These are phyloP conservation scores for Talaromyces atroroseus DNA, from an alignment of 2,329 filamentous ascomycete species.

Conservation along the genomic window DNA sequence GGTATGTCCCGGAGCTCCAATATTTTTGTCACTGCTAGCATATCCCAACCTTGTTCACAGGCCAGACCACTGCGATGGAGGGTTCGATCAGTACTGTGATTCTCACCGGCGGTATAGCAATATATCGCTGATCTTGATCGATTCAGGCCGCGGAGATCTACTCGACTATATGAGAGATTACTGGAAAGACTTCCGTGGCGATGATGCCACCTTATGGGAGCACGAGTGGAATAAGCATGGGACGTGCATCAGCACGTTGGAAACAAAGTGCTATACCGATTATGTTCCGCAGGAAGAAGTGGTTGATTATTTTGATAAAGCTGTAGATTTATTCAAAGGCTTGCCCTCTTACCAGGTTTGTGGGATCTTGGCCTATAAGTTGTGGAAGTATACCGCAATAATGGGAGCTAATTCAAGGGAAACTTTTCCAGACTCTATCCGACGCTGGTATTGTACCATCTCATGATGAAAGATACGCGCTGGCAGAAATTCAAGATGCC, in stretches of 20 bases:
- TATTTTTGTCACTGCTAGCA: not conserved
- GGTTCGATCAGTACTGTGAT: slow-evolving; percentile 64
- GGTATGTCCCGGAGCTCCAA: slow-evolving; percentile 35
- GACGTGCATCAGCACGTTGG: slow-evolving; percentile 65
- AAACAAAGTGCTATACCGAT: slow-evolving; percentile 59
- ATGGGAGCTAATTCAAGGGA: not conserved
- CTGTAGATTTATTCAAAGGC: slow-evolving; percentile 60
- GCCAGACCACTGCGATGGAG: slow-evolving; percentile 65
- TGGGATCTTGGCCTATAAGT: not conserved
- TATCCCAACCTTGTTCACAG: slow-evolving; percentile 22
- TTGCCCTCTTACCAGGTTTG: slow-evolving; percentile 58
- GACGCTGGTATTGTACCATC: slow-evolving; percentile 56
- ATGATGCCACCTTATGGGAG: slow-evolving; percentile 63
- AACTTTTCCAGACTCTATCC: slow-evolving; percentile 44
- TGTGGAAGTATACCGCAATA: not conserved
- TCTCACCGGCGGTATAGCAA: slow-evolving; percentile 56
- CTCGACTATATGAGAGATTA: slow-evolving; percentile 64
- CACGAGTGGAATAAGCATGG: slow-evolving; percentile 74
- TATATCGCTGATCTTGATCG: slow-evolving; percentile 57
- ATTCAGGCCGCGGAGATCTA: slow-evolving; percentile 50
- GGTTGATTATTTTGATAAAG: slow-evolving; percentile 62
- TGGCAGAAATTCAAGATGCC: slow-evolving; percentile 54
- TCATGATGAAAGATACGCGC: slow-evolving; percentile 52
- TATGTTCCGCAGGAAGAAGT: slow-evolving; percentile 60
- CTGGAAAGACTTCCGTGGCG: slow-evolving; percentile 64